Evolutionary conservation across 441 rosid genomes (phyloP).

Genomic region (Erodium trifolium): DNA sequence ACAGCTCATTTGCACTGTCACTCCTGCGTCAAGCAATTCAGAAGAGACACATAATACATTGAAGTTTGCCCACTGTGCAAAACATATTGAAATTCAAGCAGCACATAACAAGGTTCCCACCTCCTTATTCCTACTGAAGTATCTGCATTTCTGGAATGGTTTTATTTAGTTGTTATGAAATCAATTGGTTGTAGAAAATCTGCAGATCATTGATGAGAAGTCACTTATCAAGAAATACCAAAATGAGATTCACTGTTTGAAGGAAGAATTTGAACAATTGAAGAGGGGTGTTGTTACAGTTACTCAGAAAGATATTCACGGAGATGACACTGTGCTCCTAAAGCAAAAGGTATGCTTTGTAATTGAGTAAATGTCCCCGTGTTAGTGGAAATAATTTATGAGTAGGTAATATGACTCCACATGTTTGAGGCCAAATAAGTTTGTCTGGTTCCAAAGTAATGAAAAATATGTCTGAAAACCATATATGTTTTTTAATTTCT

Average conservation of each 20-base stretch:
- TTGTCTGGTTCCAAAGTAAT: background rate
- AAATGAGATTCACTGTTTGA: constrained; percentile 54
- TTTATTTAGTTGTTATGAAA: constrained; percentile 6
- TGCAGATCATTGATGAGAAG: constrained; percentile 72
- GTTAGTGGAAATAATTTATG: background rate
- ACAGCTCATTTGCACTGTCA: constrained; percentile 77
- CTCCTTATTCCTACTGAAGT: background rate
- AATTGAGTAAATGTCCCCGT: background rate
- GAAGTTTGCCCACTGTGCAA: constrained; percentile 76
- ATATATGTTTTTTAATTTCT: background rate
- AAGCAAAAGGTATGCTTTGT: constrained; percentile 69
- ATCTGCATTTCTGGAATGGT: constrained; percentile 4
- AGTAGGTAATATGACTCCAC: background rate
- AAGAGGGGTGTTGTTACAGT: constrained; percentile 58
- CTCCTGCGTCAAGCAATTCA: constrained; percentile 69
- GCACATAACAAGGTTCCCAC: constrained; percentile 52
- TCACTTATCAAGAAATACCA: constrained; percentile 72
- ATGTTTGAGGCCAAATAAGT: background rate
- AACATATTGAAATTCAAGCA: constrained; percentile 73
- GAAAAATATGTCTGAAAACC: background rate
- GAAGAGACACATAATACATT: constrained; percentile 78
- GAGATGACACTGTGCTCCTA: constrained; percentile 67
- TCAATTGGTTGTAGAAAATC: constrained; percentile 9
- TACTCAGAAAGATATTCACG: constrained; percentile 26
- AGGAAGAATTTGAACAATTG: constrained; percentile 62